Conservation (phyloP, 805 yeast genomes). For the Torulaspora indica region DNA sequence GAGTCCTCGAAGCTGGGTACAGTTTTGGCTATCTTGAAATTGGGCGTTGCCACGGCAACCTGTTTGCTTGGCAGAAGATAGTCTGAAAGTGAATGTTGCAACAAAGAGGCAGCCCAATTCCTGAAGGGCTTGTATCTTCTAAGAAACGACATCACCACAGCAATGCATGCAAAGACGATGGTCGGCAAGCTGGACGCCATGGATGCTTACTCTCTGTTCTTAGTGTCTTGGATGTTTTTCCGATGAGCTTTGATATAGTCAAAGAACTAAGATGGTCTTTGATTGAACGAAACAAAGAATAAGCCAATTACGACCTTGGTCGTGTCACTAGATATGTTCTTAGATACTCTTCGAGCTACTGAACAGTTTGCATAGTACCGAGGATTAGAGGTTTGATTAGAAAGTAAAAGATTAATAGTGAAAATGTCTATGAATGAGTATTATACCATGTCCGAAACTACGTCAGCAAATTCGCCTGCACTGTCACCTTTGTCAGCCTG, state of each 20-base stretch:
- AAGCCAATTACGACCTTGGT: neutral
- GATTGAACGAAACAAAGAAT: neutral
- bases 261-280: neutral
- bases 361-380: too few relatives aligned
- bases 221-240: neutral
- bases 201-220: neutral
- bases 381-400: neutral
- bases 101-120: constrained; percentile 17
- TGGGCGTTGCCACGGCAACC: constrained; percentile 12
- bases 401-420: neutral
- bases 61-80: constrained; percentile 14
- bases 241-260: neutral
- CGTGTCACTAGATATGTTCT: too few relatives aligned
- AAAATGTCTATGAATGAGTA: neutral
- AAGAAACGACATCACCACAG: constrained; percentile 22
- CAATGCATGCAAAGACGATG: constrained; percentile 15
- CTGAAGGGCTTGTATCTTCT: constrained; percentile 22
- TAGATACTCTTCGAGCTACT: neutral
- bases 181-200: constrained; percentile 7
- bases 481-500: constrained; percentile 3
- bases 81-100: constrained; percentile 18
- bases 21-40: constrained; percentile 13
- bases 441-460: constrained; percentile 8
- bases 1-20: constrained; percentile 6
- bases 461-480: constrained; percentile 1